These are phyloP conservation scores for Botrytis aclada DNA, from an alignment of 2,329 filamentous ascomycete genomes.

Conservation along the genomic window DNA sequence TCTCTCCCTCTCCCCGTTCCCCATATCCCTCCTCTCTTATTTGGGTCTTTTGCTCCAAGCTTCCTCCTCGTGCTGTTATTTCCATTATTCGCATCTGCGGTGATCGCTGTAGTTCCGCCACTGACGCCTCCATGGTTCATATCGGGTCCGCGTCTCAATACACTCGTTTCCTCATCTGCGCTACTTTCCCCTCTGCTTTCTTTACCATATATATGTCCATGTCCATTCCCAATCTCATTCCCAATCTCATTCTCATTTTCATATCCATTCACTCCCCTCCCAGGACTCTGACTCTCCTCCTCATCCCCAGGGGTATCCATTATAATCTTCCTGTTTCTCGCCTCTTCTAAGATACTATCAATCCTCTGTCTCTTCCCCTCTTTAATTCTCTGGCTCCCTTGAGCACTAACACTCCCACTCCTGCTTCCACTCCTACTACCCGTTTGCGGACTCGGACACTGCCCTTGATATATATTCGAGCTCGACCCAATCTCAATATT, in stretches of 20 bases:
- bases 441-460: background rate
- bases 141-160: conserved; percentile 31
- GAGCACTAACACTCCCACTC: background rate
- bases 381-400: background rate
- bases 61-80: background rate
- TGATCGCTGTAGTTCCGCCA: background rate
- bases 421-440: background rate
- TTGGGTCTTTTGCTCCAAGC: background rate
- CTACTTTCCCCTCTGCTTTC: conserved; percentile 29
- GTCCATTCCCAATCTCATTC: conserved; percentile 10
- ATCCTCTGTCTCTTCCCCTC: conserved; percentile 20
- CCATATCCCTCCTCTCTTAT: background rate
- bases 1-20: background rate
- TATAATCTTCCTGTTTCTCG: conserved; percentile 26
- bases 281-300: background rate
- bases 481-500: background rate
- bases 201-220: background rate
- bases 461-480: background rate
- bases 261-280: background rate
- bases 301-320: background rate
- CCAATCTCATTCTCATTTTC: background rate
- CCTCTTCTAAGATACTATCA: conserved; percentile 31
- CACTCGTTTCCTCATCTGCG: conserved; percentile 42
- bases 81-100: background rate
- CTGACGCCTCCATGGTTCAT: conserved; percentile 6